Conservation (phyloP, 2,329 filamentous ascomycete genomes). For the Fusarium oligoseptatum region DNA sequence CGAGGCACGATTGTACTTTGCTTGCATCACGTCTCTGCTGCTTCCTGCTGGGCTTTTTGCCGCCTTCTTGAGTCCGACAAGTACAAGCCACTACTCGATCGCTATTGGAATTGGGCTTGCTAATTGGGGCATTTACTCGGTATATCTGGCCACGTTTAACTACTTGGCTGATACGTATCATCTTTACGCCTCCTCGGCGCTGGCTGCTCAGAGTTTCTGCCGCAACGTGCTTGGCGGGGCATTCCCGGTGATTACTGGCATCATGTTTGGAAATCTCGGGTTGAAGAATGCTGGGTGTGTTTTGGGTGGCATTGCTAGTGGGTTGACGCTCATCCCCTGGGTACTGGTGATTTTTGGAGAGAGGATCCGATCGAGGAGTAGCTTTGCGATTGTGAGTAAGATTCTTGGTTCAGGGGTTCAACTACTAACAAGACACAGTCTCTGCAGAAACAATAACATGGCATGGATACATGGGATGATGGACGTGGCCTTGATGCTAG, state of each 20-base stretch:
- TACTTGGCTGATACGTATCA: conserved; percentile 92
- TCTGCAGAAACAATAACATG: conserved; percentile 32
- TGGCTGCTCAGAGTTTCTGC: conserved; percentile 89
- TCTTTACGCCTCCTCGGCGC: conserved; percentile 84
- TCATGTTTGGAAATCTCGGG: conserved; percentile 80
- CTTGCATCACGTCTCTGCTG: conserved; percentile 80
- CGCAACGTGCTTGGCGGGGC: conserved; percentile 85
- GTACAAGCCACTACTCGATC: conserved; percentile 45
- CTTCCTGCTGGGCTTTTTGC: conserved; percentile 83
- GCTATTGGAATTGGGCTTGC: conserved; percentile 77
- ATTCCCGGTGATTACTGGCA: conserved; percentile 82
- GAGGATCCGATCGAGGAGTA: conserved; percentile 79
- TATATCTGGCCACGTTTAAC: conserved; percentile 92
- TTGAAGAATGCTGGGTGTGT: conserved; percentile 79
- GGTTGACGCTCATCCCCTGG: conserved; percentile 88
- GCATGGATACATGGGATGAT: not conserved
- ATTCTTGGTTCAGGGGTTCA: not conserved
- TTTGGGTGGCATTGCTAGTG: conserved; percentile 77
- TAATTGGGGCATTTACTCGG: conserved; percentile 86
- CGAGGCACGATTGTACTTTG: conserved; percentile 86
- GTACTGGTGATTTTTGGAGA: conserved; percentile 84
- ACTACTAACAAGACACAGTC: conserved; percentile 30
- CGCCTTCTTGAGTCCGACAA: conserved; percentile 48
- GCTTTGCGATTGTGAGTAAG: conserved; percentile 74
- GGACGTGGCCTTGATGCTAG: not conserved